These are phyloP conservation scores for Torulaspora indica DNA, from an alignment of 805 yeast species.

Conservation along the genomic window DNA sequence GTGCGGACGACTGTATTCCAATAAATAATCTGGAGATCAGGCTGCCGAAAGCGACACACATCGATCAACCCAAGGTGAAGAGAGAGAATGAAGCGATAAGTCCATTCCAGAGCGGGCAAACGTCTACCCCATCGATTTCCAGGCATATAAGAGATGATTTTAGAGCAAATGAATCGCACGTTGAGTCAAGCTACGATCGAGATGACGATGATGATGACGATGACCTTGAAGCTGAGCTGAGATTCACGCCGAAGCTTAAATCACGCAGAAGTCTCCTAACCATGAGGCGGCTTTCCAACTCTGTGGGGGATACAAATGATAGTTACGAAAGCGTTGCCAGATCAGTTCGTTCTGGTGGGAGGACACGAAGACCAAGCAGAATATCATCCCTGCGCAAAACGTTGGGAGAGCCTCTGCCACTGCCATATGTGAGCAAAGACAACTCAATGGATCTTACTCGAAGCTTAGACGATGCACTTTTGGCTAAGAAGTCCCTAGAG, in stretches of 20 bases:
- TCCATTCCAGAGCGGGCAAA: slow-evolving; percentile 7
- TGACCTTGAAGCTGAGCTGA: slow-evolving; percentile 33
- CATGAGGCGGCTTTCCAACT: slow-evolving; percentile 4
- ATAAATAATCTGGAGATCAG: slow-evolving; percentile 8
- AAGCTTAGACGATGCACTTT: not conserved
- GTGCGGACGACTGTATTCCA: slow-evolving; percentile 11
- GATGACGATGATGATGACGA: slow-evolving; percentile 14
- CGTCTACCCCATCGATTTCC: not conserved
- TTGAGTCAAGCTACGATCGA: not conserved
- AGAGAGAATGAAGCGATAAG: slow-evolving; percentile 13
- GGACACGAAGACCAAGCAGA: slow-evolving; percentile 1
- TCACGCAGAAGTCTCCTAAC: slow-evolving; percentile 21
- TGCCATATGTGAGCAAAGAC: slow-evolving; percentile 32
- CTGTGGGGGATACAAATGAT: not conserved
- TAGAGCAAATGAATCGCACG: not conserved
- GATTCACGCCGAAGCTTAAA: slow-evolving; percentile 26
- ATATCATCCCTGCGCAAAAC: slow-evolving; percentile 11
- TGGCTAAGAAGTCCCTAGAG: slow-evolving; percentile 4
- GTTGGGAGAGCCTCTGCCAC: slow-evolving; percentile 40
- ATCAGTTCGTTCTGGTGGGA: not conserved
- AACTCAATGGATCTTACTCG: not conserved
- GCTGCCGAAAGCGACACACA: slow-evolving; percentile 2
- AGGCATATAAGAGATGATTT: slow-evolving; percentile 1
- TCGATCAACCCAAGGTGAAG: slow-evolving; percentile 10
- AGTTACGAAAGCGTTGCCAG: slow-evolving; percentile 1